Base-by-base conservation (phyloP, 257 asterid genomes). In the Ligustrum vulgare region DNA sequence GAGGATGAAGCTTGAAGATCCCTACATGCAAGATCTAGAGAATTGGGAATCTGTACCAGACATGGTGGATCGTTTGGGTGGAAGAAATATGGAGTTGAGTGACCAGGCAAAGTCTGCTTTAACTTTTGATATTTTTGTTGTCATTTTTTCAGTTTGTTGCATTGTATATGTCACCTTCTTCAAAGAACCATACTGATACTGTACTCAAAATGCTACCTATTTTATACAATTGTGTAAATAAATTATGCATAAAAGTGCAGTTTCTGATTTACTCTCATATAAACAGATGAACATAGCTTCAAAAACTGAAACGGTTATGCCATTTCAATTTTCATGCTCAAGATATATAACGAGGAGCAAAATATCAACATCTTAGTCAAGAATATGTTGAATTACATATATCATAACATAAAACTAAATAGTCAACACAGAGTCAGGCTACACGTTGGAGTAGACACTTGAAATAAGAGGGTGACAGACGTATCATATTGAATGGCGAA, bases 71-170 rank as follows among this genome's bases (percentile, higher is more conserved):
- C 87, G 97, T 20, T 89, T 93, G 33, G 96, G 96, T 31, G 97
- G 96, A 73, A 87, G 88, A 83, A 93, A 91, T 83, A 79, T 93
- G 97, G 96, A 90, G 80, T 90, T 91, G 71, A 89, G 77, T 70
- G 90, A 82, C 80, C 97, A 91, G 77, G 97, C 97, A 49, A 89
- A 89, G 77, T 90, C 93, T 76, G 97, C 97, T 47, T 93, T 93
- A 74, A 90, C 94, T 66, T 93, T 91, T 15, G 97, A 94, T 87
- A 80, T 90, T 72, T 75, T 94, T 69, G 66, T 85, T 78, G 83
- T 91, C 68, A 22, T 88, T 69, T 89, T 92, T 80, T 87, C 98
- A 15, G 70, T 93, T 47, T 87, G 91, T 71, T 90, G 93, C 75
- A 84, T 88, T 64, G 67, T 87, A 74, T 93, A 91, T 56, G 96